Base-by-base conservation (phyloP, 768 basidiomycete genomes). In the Crucibulum laeve region DNA sequence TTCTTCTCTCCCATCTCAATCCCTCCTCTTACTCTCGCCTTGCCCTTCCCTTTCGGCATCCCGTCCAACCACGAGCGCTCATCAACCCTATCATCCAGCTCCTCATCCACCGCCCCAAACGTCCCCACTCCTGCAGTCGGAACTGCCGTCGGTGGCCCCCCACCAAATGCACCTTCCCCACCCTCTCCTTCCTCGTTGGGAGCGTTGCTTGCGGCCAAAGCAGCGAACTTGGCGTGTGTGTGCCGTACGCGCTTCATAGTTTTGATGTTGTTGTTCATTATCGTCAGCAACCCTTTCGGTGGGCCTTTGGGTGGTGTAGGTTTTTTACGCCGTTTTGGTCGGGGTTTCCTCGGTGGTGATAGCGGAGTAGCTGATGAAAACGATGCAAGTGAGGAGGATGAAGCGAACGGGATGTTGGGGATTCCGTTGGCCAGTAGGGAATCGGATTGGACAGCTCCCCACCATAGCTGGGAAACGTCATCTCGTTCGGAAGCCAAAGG, bases 251-350 rank as follows among this genome's bases (percentile, higher is more conserved):
- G 76, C 45, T 82, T 79, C 65, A 91, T 74, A 2, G 85, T 85
- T 50, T 73, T 78, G 45, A 91, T 79, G 54, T 91, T 91, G 40
- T 68, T 68, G 57, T 86, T 89, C 82, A 91, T 89, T 42, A 82
- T 53, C 13, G 63, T 65, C n/a, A 89, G 66, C 15, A 91, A 62
- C 1, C 82, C 73, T 45, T 71, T 75, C 1, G 69, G 58, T 19
- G 64, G 57, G n/a, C 54, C 48, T 6, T 50, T 44, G 33, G 46
- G 37, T 18, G 34, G 38, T 7, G 45, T 30, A 8, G 40, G 37
- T 54, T 54, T 70, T n/a, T n/a, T n/a, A n/a, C 28, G 73, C 55
- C 58, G 68, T 56, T 54, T 61, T 40, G 14, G 56, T 52, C 52
- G 51, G 7, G 41, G 38, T 17, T 52, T 34, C 5, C 10, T 23